A percentile compares a stretch with the other conserved stretches of the same genome.
phyloP scores from a whole-genome alignment of 768 basidiomycete genomes.

The Rubroboletus satanas region DNA sequence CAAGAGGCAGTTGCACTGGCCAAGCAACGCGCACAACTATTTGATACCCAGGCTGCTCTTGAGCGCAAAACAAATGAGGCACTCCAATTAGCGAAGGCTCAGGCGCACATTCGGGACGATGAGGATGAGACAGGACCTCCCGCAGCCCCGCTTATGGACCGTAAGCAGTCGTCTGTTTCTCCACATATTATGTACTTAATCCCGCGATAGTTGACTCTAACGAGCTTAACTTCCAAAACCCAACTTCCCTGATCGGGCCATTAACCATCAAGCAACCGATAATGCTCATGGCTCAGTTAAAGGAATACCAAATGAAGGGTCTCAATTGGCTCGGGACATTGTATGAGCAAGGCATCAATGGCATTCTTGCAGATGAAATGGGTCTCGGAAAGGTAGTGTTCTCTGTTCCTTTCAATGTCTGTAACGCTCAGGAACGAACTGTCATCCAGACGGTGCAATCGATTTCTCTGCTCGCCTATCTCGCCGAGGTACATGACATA shows the following conservation, averaged over 20 bases:
- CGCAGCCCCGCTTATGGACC: constrained; percentile 59
- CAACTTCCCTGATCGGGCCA: constrained; percentile 80
- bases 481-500: constrained; percentile 95
- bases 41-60: constrained; percentile 78
- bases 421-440: not conserved
- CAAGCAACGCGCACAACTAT: constrained; percentile 73
- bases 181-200: constrained; percentile 1
- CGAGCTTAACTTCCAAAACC: constrained; percentile 99
- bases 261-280: constrained; percentile 87
- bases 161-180: constrained; percentile 41
- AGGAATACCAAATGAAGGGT: constrained; percentile 98
- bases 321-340: constrained; percentile 96
- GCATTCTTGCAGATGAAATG: constrained; percentile 99
- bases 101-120: constrained; percentile 40
- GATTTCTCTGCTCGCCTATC: constrained; percentile 90
- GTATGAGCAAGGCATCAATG: constrained; percentile 99
- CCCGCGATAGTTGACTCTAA: constrained; percentile 76
- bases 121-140: constrained; percentile 36
- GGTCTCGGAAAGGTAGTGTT: constrained; percentile 77
- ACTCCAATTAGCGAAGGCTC: constrained; percentile 58
- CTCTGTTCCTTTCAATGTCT: constrained; percentile 7
- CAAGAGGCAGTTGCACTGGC: constrained; percentile 84
- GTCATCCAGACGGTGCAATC: constrained; percentile 85
- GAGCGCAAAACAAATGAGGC: constrained; percentile 82
- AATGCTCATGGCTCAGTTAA: constrained; percentile 94